Evolutionary conservation across 148 eudicot genomes (phyloP).

Genomic region (Cornus florida): DNA sequence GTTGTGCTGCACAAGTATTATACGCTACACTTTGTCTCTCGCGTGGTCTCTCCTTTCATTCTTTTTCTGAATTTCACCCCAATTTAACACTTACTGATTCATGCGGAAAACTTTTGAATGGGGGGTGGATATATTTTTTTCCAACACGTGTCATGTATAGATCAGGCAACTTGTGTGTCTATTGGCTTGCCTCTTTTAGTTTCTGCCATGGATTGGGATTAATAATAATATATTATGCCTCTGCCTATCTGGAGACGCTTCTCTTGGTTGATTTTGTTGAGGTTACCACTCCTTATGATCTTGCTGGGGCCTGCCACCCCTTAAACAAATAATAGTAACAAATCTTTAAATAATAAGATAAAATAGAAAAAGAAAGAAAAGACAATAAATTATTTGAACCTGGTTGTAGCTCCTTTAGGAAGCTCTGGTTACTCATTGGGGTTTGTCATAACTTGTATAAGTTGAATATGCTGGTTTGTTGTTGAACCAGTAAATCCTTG

Average conservation of each 20-base stretch:
- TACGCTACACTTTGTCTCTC: not conserved
- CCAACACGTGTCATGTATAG: no score
- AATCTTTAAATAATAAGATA: not conserved
- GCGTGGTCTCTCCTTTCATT: not conserved
- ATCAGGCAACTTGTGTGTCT: no score
- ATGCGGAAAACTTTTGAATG: no score
- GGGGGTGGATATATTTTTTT: no score
- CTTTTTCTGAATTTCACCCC: not conserved
- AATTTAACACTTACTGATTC: no score
- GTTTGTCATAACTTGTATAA: not conserved
- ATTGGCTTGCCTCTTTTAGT: not conserved
- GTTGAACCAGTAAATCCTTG: not conserved
- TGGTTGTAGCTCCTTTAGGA: not conserved
- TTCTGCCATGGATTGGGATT: not conserved
- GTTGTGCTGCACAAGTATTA: constrained; percentile 84
- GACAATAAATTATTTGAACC: not conserved
- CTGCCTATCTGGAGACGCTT: no score
- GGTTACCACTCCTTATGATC: not conserved
- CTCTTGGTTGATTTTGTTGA: not conserved
- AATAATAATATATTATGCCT: no score
- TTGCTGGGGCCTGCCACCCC: not conserved
- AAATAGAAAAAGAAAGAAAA: no score
- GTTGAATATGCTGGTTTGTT: not conserved
- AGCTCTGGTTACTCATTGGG: not conserved
- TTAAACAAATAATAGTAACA: no score